Conservation (phyloP, 1,139 yeast species). For the Candida gigantensis region DNA sequence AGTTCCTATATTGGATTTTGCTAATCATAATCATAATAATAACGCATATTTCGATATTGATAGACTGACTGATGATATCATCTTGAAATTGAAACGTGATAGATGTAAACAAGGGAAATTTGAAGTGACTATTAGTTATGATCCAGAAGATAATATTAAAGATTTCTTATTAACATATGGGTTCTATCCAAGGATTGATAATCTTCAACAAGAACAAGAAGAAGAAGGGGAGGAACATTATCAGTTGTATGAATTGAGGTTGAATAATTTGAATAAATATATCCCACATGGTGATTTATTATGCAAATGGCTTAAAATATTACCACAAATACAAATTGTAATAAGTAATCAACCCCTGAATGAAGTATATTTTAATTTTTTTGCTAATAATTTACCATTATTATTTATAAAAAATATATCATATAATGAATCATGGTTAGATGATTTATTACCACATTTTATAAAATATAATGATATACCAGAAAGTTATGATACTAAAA, state of each 20-base stretch:
- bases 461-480: constrained; percentile 12
- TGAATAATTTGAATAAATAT: constrained; percentile 8
- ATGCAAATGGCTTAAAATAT: constrained; percentile 28
- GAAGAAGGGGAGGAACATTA: constrained; percentile 4
- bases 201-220: no score
- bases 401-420: constrained; percentile 17
- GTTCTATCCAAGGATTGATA: constrained; percentile 43
- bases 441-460: constrained; percentile 14
- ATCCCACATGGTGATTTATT: constrained; percentile 11
- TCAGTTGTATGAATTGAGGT: constrained; percentile 18
- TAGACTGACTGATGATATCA: constrained; percentile 42
- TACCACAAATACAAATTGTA: constrained; percentile 27
- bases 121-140: constrained; percentile 48
- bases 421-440: constrained; percentile 19
- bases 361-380: constrained; percentile 21
- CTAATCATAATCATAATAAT: constrained; percentile 50
- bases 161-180: constrained; percentile 58
- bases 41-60: constrained; percentile 69
- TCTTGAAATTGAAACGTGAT: constrained; percentile 29
- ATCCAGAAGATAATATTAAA: constrained; percentile 46
- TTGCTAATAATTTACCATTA: constrained; percentile 18
- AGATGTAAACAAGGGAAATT: constrained; percentile 15
- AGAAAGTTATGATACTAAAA: constrained; percentile 13
- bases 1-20: constrained; percentile 70
- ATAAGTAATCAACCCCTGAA: constrained; percentile 12